phyloP scores from a whole-genome alignment of 306 rosid genomes.

The Abrus precatorius region DNA sequence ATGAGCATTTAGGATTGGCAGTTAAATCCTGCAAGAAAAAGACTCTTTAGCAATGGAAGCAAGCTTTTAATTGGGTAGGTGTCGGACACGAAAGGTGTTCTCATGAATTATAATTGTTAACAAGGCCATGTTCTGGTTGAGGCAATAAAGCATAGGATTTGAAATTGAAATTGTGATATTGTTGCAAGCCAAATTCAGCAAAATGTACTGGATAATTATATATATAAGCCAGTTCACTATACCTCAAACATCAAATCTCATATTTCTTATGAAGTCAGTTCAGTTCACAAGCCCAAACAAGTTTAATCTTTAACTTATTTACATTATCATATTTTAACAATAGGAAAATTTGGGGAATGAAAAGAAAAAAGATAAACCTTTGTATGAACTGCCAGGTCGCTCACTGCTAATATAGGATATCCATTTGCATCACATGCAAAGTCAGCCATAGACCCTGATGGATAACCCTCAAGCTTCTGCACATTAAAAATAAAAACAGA shows the following conservation, averaged over 20 bases:
- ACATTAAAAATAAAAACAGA: slow-evolving; percentile 36
- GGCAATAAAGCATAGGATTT: slow-evolving; percentile 21
- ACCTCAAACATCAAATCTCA: slow-evolving; percentile 19
- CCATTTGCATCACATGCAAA: slow-evolving; percentile 89
- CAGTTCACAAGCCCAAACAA: slow-evolving; percentile 32
- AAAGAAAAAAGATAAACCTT: slow-evolving; percentile 59
- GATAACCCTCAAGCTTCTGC: slow-evolving; percentile 86
- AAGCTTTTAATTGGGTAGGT: slow-evolving; percentile 20
- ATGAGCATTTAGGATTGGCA: slow-evolving; percentile 81
- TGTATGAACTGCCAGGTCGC: slow-evolving; percentile 84
- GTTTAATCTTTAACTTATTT: slow-evolving; percentile 2
- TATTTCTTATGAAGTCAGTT: slow-evolving; percentile 29
- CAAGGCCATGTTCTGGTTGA: slow-evolving; percentile 19
- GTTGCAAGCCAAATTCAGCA: slow-evolving; percentile 22
- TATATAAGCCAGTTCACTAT: slow-evolving; percentile 23
- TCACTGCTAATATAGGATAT: slow-evolving; percentile 85
- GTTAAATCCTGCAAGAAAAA: slow-evolving; percentile 70
- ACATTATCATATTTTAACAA: slow-evolving; percentile 22
- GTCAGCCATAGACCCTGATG: slow-evolving; percentile 94
- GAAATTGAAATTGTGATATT: slow-evolving; percentile 12
- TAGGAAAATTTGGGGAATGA: not conserved
- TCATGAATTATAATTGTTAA: slow-evolving; percentile 31
- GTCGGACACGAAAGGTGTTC: slow-evolving; percentile 14
- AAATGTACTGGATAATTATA: slow-evolving; percentile 14
- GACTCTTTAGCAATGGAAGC: slow-evolving; percentile 44